Base-by-base conservation (phyloP, 2,329 filamentous ascomycete species). In the Grosmannia huntii region DNA sequence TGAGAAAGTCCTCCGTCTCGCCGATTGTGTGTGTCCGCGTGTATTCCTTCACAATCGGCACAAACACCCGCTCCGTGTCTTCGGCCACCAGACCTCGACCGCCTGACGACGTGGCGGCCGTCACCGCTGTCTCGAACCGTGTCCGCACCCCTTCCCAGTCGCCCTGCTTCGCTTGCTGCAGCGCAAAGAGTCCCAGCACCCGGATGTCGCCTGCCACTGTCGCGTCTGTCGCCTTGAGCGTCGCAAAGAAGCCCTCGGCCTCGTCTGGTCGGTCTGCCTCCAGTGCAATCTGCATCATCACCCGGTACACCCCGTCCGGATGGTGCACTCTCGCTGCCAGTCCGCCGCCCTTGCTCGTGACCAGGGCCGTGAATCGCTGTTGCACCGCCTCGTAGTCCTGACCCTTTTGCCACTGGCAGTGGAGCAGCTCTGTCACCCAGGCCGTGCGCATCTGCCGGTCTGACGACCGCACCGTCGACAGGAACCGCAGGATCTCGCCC, bases 1-100 rank as follows among this genome's bases (percentile, higher is more conserved):
- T 96, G 41, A 75, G 61, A 46, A 76, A 75, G 5, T 66, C 66
- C 60, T 73, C 72, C 5, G 70, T 70, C 61, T 77, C 73, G 21
- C 64, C 63, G 44, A 69, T 69, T 3, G 71, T 68, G 60, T 76
- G 75, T 10, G 58, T 64, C n/a, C 68, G 63, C 16, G 67, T 64
- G 61, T 70, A 76, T n/a, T 69, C 61, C 59, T 75, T 70, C 28
- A 75, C 65, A 23, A 76, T 64, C 11, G 68, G 66, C 12, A 71
- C 66, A 57, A 76, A 74, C 5, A 67, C 67, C 12, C 55, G 59
- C 50, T 65, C 61, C 21, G 68, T 65, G 33, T 71, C 69, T 6
- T 61, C 60, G 59, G 62, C 57, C 33, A 50, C 23, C 28, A 51
- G 48, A 1, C 41, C 44, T 11, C 27, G 12, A 12, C 52, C 31